Conservation (phyloP, 23 red algal genomes). For the Cyanidioschyzon merolae region DNA sequence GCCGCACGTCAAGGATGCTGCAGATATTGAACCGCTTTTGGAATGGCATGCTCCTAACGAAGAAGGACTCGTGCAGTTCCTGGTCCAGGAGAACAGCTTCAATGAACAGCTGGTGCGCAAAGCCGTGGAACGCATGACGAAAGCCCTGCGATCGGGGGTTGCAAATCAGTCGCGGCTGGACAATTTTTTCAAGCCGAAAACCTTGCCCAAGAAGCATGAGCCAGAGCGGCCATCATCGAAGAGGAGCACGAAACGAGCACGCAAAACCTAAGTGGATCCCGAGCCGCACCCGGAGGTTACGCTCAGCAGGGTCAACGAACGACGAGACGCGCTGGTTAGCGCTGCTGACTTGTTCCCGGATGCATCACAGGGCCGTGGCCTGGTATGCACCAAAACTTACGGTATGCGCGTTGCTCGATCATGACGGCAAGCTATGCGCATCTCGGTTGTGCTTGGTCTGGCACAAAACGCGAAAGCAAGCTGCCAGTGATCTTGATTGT, state of each 20-base stretch:
- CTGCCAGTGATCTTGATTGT: too few species aligned
- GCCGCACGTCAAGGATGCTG: slow-evolving; percentile 42
- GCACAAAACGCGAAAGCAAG: too few species aligned
- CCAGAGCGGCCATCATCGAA: neutral
- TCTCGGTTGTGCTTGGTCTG: too few species aligned
- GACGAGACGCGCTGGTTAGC: too few species aligned
- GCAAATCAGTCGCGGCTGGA: slow-evolving; percentile 70
- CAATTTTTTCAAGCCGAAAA: slow-evolving; percentile 68
- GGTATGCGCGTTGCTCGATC: too few species aligned
- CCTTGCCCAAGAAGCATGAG: neutral
- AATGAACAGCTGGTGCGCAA: slow-evolving; percentile 62
- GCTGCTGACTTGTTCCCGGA: too few species aligned
- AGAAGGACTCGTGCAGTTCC: slow-evolving; percentile 55
- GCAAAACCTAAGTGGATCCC: neutral
- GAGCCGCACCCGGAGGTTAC: too few species aligned
- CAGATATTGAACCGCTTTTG: slow-evolving; percentile 28
- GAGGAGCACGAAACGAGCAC: neutral
- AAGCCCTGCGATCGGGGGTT: slow-evolving; percentile 24
- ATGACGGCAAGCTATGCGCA: too few species aligned
- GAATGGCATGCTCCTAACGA: slow-evolving; percentile 72
- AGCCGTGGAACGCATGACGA: slow-evolving; percentile 56
- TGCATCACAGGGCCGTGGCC: too few species aligned
- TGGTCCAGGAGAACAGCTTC: slow-evolving; percentile 76
- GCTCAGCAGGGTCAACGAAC: too few species aligned
- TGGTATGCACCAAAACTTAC: too few species aligned